phyloP scores from a whole-genome alignment of 441 rosid species.

The Populus hybrid region DNA sequence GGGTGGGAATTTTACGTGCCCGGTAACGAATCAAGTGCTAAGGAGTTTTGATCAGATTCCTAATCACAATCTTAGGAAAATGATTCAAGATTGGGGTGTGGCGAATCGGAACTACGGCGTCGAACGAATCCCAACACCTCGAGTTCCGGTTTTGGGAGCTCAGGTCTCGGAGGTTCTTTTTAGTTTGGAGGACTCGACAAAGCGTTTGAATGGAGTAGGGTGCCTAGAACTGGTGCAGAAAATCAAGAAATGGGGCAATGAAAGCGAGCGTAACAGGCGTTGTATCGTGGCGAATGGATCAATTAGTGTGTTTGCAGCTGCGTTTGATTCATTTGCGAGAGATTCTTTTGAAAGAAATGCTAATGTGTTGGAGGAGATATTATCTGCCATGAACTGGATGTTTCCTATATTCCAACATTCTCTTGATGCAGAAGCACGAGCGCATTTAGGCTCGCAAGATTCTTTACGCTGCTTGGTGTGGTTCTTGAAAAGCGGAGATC shows the following conservation, averaged over 20 bases:
- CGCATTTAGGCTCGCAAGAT: constrained; percentile 22
- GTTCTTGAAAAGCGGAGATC: constrained; percentile 26
- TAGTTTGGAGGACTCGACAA: constrained; percentile 12
- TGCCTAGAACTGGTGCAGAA: constrained; percentile 25
- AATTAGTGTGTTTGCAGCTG: constrained; percentile 21
- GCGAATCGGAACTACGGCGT: constrained; percentile 38
- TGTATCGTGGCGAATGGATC: constrained; percentile 31
- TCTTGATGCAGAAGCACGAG: constrained; percentile 24
- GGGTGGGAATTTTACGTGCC: constrained; percentile 52
- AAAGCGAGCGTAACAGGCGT: constrained; percentile 46
- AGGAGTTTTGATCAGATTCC: constrained; percentile 46
- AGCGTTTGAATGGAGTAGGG: constrained; percentile 18
- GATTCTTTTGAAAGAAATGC: constrained; percentile 21
- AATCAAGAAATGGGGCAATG: constrained; percentile 38
- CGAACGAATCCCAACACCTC: constrained; percentile 52
- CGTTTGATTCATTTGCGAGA: constrained; percentile 31
- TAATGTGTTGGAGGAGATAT: constrained; percentile 30
- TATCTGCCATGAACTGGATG: constrained; percentile 31
- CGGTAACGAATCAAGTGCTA: constrained; percentile 36
- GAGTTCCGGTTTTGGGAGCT: constrained; percentile 34
- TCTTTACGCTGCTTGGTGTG: constrained; percentile 31
- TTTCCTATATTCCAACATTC: constrained; percentile 16
- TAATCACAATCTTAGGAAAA: constrained; percentile 42
- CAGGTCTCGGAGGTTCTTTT: constrained; percentile 33
- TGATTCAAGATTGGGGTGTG: constrained; percentile 63